Evolutionary conservation across 2,329 filamentous ascomycete genomes (phyloP).

Genomic region (Meredithiella fracta): DNA sequence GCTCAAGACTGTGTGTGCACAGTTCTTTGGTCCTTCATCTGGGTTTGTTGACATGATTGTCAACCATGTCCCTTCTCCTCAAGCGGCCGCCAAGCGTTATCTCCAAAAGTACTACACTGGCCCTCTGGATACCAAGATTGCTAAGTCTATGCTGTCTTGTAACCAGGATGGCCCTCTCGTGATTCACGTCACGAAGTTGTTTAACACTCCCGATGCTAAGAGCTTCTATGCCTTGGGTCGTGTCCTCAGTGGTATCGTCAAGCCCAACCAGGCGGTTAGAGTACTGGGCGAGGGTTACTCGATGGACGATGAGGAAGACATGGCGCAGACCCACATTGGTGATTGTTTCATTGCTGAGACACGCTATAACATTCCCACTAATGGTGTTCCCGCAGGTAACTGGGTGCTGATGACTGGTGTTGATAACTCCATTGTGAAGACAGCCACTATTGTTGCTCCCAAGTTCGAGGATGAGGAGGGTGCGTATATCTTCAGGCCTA

Average conservation of each 20-base stretch:
- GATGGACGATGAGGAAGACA: conserved; percentile 93
- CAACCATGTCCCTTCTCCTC: conserved; percentile 73
- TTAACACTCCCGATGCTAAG: conserved; percentile 79
- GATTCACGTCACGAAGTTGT: conserved; percentile 85
- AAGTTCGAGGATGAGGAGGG: conserved; percentile 76
- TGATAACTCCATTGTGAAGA: conserved; percentile 97
- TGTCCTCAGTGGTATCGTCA: conserved; percentile 81
- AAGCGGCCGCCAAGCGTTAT: conserved; percentile 58
- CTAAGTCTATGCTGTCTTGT: conserved; percentile 62
- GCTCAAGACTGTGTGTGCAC: conserved; percentile 75
- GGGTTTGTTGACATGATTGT: conserved; percentile 95
- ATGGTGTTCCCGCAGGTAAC: conserved; percentile 85
- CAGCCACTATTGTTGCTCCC: conserved; percentile 71
- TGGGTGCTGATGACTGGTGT: conserved; percentile 83
- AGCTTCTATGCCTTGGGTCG: conserved; percentile 79
- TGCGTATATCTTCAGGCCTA: conserved; percentile 84
- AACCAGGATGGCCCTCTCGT: conserved; percentile 81
- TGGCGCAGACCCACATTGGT: conserved; percentile 69
- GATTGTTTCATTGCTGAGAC: conserved; percentile 85
- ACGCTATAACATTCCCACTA: conserved; percentile 79
- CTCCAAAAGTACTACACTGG: conserved; percentile 86
- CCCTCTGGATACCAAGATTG: conserved; percentile 66
- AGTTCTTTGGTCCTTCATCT: conserved; percentile 81
- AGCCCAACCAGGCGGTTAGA: conserved; percentile 65
- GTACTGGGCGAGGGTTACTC: conserved; percentile 93